Percentiles rank a stretch among this genome's conserved stretches.
phyloP scores from a whole-genome alignment of 2,329 filamentous ascomycete species.

The Microascus cirrosus region DNA sequence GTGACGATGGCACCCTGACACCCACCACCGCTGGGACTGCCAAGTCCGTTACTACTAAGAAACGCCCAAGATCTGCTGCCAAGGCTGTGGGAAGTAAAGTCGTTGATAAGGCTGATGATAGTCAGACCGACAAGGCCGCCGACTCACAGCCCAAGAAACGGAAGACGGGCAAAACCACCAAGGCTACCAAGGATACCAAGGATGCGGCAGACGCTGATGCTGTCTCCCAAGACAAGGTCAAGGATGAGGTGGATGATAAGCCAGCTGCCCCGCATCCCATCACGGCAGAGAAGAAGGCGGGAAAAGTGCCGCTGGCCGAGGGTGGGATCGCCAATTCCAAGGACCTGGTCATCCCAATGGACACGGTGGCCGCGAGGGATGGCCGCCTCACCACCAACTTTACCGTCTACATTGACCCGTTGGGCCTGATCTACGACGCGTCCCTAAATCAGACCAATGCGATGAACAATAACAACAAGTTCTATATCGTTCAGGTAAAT shows the following conservation, averaged over 20 bases:
- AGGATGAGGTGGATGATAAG: slow-evolving; percentile 10
- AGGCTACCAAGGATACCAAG: slow-evolving; percentile 7
- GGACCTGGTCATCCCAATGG: slow-evolving; percentile 35
- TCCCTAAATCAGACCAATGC: slow-evolving; percentile 70
- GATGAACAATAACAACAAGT: slow-evolving; percentile 68
- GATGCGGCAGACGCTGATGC: neutral
- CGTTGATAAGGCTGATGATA: neutral
- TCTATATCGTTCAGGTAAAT: slow-evolving; percentile 61
- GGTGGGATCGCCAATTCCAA: slow-evolving; percentile 35
- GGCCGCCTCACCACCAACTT: neutral
- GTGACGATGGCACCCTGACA: neutral
- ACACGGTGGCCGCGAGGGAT: slow-evolving; percentile 13
- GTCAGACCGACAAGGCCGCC: neutral
- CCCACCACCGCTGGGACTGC: neutral
- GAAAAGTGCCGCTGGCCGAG: slow-evolving; percentile 24
- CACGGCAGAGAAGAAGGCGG: slow-evolving; percentile 17
- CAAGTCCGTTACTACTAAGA: slow-evolving; percentile 4
- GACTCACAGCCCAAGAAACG: slow-evolving; percentile 11
- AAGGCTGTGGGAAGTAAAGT: slow-evolving; percentile 12
- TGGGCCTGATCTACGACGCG: slow-evolving; percentile 64
- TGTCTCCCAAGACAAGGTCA: slow-evolving; percentile 10
- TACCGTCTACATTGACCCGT: slow-evolving; percentile 55
- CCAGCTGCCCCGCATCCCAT: slow-evolving; percentile 8
- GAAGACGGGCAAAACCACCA: slow-evolving; percentile 24
- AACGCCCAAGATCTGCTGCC: slow-evolving; percentile 9